phyloP scores from a whole-genome alignment of 495 filamentous ascomycete genomes.

The Collariella sp. region DNA sequence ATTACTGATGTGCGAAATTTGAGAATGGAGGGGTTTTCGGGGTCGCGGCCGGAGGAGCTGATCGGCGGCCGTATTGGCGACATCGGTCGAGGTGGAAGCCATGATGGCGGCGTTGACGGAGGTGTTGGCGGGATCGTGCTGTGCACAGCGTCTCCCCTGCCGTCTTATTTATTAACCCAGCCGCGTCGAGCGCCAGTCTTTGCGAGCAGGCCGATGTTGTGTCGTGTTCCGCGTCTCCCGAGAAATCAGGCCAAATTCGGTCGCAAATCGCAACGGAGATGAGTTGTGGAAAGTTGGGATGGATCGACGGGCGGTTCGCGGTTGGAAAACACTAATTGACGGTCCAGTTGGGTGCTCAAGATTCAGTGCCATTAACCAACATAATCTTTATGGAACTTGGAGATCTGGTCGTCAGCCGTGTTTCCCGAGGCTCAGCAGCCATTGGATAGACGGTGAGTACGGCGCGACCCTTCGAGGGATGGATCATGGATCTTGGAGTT shows the following conservation, averaged over 20 bases:
- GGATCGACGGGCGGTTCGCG: not conserved
- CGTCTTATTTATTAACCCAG: too few species aligned
- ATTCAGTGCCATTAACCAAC: not conserved
- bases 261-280: too few species aligned
- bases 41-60: conserved; percentile 36
- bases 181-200: too few species aligned
- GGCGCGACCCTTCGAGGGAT: not conserved
- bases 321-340: not conserved
- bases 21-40: conserved; percentile 37
- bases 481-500: too few species aligned
- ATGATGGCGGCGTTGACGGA: not conserved
- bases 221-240: not conserved
- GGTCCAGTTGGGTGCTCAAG: not conserved
- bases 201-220: too few species aligned
- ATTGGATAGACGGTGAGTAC: not conserved
- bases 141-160: not conserved
- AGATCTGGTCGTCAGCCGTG: not conserved
- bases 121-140: not conserved
- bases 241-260: not conserved
- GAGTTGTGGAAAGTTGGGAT: not conserved
- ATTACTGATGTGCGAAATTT: conserved; percentile 32
- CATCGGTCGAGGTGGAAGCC: conserved; percentile 24
- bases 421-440: not conserved
- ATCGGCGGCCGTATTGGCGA: conserved; percentile 20
- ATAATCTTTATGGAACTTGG: too few species aligned